Evolutionary conservation across 1,284 basidiomycete genomes (phyloP), one percentile per base, ranked within the genome.

Genomic region (Cryptococcus sp.): DNA sequence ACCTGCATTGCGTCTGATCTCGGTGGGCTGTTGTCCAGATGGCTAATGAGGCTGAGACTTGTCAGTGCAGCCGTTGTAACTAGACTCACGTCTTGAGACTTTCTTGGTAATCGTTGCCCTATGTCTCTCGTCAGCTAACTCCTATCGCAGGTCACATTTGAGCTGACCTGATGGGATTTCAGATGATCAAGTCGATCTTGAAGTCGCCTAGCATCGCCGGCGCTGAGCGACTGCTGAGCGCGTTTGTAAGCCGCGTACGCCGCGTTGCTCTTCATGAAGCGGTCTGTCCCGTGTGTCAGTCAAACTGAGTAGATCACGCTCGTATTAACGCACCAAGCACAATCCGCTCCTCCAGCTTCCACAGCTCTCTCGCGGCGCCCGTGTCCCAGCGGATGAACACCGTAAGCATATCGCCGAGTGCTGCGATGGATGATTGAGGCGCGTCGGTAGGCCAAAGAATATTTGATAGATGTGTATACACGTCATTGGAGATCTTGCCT

Each of bases 341-440:
- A 11, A 76, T 59, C 31, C 51, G 58, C 50, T 75, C 64, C 5
- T 77, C 73, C 19, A 76, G 48, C 46, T 69, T 53, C 73, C 73
- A 77, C 19, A 71, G 41, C 42, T 67, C 61, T 17, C 65, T 58
- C 15, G 57, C 49, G 0, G 68, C 59, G 1, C 65, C 65, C 7
- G 57, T 56, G 0, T 40, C 54, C 64, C 72, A 67, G 2, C 47
- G 49, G 7, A 74, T 47, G 10, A 55, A 55, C 0, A 76, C 70
- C 17, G 65, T 67, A 27, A 75, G 46, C 10, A 77, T 61, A 41
- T 77, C 75, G 1, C 62, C 59, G 15, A 73, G 54, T 2, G 58
- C 51, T 17, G 60, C 41, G n/a, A 77, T 65, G 20, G 59, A 60
- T 45, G 69, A 60, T 3, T 47, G 59, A 2, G 69, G 56, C 7